These are phyloP conservation scores for Phoma herbarum DNA, from an alignment of 2,329 filamentous ascomycete genomes.

Conservation along the genomic window DNA sequence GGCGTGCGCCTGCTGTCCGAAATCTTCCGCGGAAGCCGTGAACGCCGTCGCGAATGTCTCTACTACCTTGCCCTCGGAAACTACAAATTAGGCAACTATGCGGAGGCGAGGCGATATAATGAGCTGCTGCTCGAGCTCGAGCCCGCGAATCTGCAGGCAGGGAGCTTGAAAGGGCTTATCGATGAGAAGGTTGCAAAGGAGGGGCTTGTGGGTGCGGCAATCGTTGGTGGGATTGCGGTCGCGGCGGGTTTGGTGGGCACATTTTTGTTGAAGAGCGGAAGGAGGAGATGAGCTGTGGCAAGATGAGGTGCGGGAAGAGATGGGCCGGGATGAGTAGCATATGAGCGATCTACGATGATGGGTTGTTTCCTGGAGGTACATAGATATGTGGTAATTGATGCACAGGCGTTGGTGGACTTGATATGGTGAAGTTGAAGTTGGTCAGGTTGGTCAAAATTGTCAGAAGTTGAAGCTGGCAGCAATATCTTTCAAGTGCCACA, in stretches of 20 bases:
- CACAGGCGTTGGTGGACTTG: conserved; percentile 41
- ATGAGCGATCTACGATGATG: too few species aligned
- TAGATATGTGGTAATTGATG: conserved; percentile 11
- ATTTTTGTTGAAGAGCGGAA: conserved; percentile 77
- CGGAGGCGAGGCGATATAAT: conserved; percentile 92
- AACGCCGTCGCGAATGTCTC: conserved; percentile 94
- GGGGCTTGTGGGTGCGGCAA: conserved; percentile 91
- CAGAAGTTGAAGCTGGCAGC: too few species aligned
- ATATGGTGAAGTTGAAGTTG: conserved; percentile 19
- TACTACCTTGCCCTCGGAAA: conserved; percentile 98
- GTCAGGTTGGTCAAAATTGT: conserved; percentile 21
- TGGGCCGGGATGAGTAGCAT: too few species aligned
- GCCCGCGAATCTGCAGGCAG: conserved; percentile 87
- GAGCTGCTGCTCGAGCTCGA: conserved; percentile 91
- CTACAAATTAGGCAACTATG: conserved; percentile 98
- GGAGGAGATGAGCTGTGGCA: conserved; percentile 39
- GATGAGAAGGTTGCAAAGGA: conserved; percentile 97
- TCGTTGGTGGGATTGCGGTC: conserved; percentile 90
- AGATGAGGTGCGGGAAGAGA: neutral
- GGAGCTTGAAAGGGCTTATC: conserved; percentile 84
- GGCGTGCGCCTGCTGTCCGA: conserved; percentile 93
- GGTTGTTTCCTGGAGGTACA: neutral
- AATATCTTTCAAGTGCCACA: too few species aligned
- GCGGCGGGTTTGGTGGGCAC: conserved; percentile 93
- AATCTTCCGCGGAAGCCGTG: conserved; percentile 92